These are phyloP conservation scores for Phytophthora constricta DNA, from an alignment of 352 stramenopile genomes.

Conservation along the genomic window DNA sequence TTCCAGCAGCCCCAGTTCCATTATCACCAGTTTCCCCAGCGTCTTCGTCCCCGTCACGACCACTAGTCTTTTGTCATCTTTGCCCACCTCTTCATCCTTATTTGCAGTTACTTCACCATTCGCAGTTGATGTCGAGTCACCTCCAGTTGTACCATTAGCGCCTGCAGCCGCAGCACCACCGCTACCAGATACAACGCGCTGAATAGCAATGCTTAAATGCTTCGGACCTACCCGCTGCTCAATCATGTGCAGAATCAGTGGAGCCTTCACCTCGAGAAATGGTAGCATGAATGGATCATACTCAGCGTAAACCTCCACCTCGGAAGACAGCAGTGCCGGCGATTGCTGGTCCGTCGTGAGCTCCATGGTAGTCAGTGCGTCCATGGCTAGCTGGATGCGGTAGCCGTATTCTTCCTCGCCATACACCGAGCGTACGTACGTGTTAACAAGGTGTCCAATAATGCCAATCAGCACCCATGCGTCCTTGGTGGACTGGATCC, in stretches of 20 bases:
- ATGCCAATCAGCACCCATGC: slow-evolving; percentile 86
- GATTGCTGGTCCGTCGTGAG: slow-evolving; percentile 71
- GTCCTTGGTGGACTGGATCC: slow-evolving; percentile 87
- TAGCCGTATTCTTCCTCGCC: slow-evolving; percentile 88
- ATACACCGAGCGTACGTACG: slow-evolving; percentile 81
- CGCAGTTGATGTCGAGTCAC: slow-evolving; percentile 29
- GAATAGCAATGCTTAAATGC: slow-evolving; percentile 77
- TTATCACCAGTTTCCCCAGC: slow-evolving; percentile 27
- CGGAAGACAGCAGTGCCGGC: slow-evolving; percentile 66
- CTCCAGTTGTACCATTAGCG: slow-evolving; percentile 26
- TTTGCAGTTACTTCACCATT: slow-evolving; percentile 40
- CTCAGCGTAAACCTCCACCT: slow-evolving; percentile 87
- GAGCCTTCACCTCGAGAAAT: slow-evolving; percentile 84
- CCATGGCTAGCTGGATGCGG: slow-evolving; percentile 85
- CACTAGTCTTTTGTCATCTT: slow-evolving; percentile 28
- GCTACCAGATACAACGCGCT: slow-evolving; percentile 72
- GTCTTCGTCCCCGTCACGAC: slow-evolving; percentile 50
- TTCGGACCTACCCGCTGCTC: slow-evolving; percentile 81
- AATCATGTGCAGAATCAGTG: slow-evolving; percentile 89
- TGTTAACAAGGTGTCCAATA: slow-evolving; percentile 83
- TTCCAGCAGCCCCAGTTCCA: slow-evolving; percentile 20
- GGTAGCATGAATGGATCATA: slow-evolving; percentile 77
- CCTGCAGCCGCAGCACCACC: slow-evolving; percentile 20
- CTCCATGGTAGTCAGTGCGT: slow-evolving; percentile 87
- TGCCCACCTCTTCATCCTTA: slow-evolving; percentile 42